Evolutionary conservation across 2,329 filamentous ascomycete species (phyloP).

Genomic region (Emmonsiellopsis sp.): DNA sequence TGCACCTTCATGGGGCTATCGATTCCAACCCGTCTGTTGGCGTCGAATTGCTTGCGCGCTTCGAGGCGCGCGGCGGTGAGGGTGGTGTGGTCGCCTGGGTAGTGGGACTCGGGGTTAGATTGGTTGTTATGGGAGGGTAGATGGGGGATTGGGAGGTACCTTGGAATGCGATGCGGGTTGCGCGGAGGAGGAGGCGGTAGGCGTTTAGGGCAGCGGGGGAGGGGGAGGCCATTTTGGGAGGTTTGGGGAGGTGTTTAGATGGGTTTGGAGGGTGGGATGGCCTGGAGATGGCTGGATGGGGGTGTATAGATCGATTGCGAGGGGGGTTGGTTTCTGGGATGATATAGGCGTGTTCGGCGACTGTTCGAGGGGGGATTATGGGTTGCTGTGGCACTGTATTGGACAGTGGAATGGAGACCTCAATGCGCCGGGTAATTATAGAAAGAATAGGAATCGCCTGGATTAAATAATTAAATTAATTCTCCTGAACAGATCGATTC

Average conservation of each 20-base stretch:
- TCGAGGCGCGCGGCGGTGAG: conserved; percentile 61
- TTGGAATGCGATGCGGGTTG: conserved; percentile 55
- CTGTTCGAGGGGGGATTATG: too few species aligned
- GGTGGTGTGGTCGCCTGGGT: conserved; percentile 57
- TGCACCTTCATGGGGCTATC: conserved; percentile 56
- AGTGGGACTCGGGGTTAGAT: not conserved
- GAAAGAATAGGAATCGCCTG: too few species aligned
- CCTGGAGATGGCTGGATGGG: not conserved
- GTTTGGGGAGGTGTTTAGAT: not conserved
- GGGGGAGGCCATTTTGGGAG: conserved; percentile 22
- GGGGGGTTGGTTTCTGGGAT: too few species aligned
- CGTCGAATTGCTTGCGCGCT: conserved; percentile 65
- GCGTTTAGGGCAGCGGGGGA: conserved; percentile 18
- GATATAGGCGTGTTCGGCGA: too few species aligned
- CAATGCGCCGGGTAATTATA: too few species aligned
- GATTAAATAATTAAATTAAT: not conserved
- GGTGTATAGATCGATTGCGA: too few species aligned
- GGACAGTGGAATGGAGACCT: too few species aligned
- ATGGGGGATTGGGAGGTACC: conserved; percentile 40
- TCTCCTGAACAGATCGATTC: too few species aligned
- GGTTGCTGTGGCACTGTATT: too few species aligned
- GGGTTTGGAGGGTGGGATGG: not conserved
- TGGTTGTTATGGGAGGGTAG: not conserved
- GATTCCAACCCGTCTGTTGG: conserved; percentile 52
- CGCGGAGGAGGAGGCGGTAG: conserved; percentile 17